Evolutionary conservation across 208 protist genomes (phyloP).

Genomic region (Crithidia acanthocephali): DNA sequence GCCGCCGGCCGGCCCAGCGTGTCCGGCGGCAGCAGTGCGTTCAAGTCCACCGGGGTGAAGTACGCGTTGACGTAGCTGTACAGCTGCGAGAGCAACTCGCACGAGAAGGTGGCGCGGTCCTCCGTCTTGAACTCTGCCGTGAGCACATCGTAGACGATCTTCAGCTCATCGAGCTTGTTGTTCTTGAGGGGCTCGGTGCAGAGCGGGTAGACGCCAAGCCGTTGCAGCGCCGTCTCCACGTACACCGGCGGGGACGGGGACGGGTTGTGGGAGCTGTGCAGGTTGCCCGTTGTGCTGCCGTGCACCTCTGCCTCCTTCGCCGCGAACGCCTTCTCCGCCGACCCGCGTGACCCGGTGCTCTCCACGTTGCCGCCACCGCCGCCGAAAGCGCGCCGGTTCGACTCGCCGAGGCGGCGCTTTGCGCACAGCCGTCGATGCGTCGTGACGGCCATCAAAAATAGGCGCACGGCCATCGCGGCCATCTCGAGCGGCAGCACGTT

Average conservation of each 20-base stretch:
- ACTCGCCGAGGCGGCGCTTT: conserved; percentile 35
- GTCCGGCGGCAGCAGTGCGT: conserved; percentile 4
- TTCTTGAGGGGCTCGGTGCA: conserved; percentile 30
- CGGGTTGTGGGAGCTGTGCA: conserved; percentile 2
- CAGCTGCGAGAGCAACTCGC: conserved; percentile 50
- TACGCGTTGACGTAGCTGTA: conserved; percentile 69
- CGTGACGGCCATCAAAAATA: conserved; percentile 73
- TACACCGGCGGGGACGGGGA: conserved; percentile 33
- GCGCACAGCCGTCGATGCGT: conserved; percentile 57
- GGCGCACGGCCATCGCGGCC: conserved; percentile 61
- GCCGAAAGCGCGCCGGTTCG: conserved; percentile 6
- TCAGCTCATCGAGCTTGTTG: conserved; percentile 36
- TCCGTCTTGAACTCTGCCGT: conserved; percentile 56
- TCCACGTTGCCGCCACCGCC: neutral
- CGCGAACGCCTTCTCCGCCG: conserved; percentile 3
- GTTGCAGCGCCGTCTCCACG: conserved; percentile 39
- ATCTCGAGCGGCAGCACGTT: conserved; percentile 63
- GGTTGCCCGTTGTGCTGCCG: neutral
- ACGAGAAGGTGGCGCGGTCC: conserved; percentile 51
- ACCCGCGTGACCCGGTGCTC: conserved; percentile 5
- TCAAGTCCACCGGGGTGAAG: conserved; percentile 43
- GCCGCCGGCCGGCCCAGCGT: neutral
- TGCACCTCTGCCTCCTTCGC: neutral
- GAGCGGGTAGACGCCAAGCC: conserved; percentile 37
- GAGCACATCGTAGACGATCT: conserved; percentile 58